Evolutionary conservation across 306 rosid species (phyloP), one percentile per base, ranked within the genome.

Genomic region (Potentilla sterilis): DNA sequence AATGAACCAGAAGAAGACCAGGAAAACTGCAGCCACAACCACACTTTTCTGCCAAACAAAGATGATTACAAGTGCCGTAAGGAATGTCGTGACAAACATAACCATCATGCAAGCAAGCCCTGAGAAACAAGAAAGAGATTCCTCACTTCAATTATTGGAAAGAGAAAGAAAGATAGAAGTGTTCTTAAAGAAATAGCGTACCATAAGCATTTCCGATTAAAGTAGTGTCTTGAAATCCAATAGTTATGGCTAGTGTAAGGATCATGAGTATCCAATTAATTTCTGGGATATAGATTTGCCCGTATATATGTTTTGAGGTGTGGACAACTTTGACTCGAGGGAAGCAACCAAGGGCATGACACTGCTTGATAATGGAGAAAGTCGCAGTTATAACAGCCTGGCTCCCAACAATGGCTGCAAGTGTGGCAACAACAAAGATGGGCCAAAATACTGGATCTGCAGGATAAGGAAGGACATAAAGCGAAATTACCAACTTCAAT

Each of bases 321-420:
- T 92, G 97, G 51, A 92, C 93, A 80, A 92, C 91, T 87, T 92
- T 92, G 80, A 90, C 96, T 63, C 96, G 87, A 1, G 97, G 97
- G 84, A 92, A 92, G 90, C 97, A 92, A 70, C 97, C 97, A 76
- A 92, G 93, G 70, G 93, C 93, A 83, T 92, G 93, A 61, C 96
- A 92, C 78, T 92, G 96, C 82, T 92, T 92, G 80, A 92, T 69
- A 73, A 90, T 92, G 71, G 97, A 92, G 86, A 90, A 92, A 76
- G 97, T 92, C 47, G 93, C 97, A 66, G 92, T 87, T 68, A 92
- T 92, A 73, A 92, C 92, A 79, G 97, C 96, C 81, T 92, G 97
- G 79, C 97, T 92, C 81, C 96, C 97, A 81, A 92, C 97, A 78
- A 92, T 90, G 63, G 97, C 80, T 35, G 97, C 97, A 22, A 92